phyloP scores from a whole-genome alignment of 1,284 basidiomycete genomes.

The Apiotrichum brassicae region DNA sequence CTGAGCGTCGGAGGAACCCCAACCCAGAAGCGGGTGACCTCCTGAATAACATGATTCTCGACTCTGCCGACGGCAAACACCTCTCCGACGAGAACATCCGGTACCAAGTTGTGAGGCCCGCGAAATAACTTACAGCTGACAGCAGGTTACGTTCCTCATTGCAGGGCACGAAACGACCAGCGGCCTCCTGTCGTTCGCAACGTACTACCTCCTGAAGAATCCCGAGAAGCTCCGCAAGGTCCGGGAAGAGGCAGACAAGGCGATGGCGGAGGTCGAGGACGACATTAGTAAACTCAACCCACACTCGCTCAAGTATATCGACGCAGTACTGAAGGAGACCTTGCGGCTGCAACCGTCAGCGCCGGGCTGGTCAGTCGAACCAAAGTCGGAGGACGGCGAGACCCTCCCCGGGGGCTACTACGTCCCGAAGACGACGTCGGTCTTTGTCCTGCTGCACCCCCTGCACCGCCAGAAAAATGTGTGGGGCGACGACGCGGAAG shows the following conservation, averaged over 20 bases:
- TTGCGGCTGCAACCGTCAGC: conserved; percentile 51
- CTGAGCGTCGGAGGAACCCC: conserved; percentile 8
- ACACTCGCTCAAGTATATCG: conserved; percentile 52
- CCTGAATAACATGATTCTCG: conserved; percentile 51
- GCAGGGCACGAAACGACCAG: conserved; percentile 55
- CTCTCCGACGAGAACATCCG: conserved; percentile 51
- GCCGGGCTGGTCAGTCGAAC: conserved; percentile 18
- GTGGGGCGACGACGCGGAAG: conserved; percentile 51
- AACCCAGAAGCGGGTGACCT: conserved; percentile 43
- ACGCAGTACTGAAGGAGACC: conserved; percentile 52
- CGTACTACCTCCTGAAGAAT: conserved; percentile 51
- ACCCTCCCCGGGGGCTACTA: conserved; percentile 35
- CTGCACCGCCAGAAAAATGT: conserved; percentile 50
- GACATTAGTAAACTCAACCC: conserved; percentile 14
- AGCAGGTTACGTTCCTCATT: conserved; percentile 55
- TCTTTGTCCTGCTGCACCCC: conserved; percentile 42
- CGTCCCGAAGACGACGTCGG: conserved; percentile 42
- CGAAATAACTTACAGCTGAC: too few species aligned
- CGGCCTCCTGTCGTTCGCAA: conserved; percentile 25
- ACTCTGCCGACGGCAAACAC: conserved; percentile 50
- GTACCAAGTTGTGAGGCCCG: conserved; percentile 51
- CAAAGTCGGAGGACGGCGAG: conserved; percentile 9
- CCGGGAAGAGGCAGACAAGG: conserved; percentile 54
- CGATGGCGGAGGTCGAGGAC: conserved; percentile 27
- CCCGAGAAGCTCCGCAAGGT: conserved; percentile 49